Conservation (phyloP, 1,139 yeast genomes). For the Entelexis paramagnoliae region DNA sequence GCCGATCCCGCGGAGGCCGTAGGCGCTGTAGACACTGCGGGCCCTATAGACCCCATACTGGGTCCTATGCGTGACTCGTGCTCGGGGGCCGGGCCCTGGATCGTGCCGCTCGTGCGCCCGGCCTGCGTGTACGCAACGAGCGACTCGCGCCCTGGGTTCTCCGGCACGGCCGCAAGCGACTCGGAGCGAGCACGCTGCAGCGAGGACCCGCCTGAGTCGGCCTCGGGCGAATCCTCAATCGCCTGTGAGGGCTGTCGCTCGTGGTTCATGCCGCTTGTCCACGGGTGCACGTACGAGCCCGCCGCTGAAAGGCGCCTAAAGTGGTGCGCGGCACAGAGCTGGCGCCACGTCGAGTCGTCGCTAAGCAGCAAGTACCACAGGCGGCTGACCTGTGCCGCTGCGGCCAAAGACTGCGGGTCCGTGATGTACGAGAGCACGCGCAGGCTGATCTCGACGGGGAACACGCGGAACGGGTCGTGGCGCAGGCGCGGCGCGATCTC, state of each 20-base stretch:
- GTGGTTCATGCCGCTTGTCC: conserved; percentile 10
- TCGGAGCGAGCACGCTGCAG: not conserved
- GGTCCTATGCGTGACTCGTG: not conserved
- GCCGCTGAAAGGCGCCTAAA: conserved; percentile 35
- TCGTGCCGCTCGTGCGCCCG: not conserved
- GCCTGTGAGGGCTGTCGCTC: conserved; percentile 17
- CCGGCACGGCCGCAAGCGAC: not conserved
- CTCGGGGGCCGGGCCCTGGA: not conserved
- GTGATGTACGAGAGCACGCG: conserved; percentile 78
- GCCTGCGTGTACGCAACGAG: not conserved
- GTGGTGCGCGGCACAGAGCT: conserved; percentile 34
- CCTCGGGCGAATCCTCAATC: conserved; percentile 16
- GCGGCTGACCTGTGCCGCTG: conserved; percentile 38
- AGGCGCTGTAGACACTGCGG: too few relatives aligned
- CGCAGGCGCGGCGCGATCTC: conserved; percentile 68
- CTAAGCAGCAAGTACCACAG: conserved; percentile 35
- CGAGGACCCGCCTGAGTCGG: not conserved
- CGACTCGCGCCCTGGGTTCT: not conserved
- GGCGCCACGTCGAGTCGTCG: conserved; percentile 39
- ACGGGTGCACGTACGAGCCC: conserved; percentile 24
- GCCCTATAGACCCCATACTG: too few relatives aligned
- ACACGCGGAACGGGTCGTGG: conserved; percentile 72
- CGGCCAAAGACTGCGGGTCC: conserved; percentile 36
- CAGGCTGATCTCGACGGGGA: conserved; percentile 74
- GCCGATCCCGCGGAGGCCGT: too few relatives aligned